phyloP scores from a whole-genome alignment of 768 basidiomycete genomes.

The Termitomyces sp. region DNA sequence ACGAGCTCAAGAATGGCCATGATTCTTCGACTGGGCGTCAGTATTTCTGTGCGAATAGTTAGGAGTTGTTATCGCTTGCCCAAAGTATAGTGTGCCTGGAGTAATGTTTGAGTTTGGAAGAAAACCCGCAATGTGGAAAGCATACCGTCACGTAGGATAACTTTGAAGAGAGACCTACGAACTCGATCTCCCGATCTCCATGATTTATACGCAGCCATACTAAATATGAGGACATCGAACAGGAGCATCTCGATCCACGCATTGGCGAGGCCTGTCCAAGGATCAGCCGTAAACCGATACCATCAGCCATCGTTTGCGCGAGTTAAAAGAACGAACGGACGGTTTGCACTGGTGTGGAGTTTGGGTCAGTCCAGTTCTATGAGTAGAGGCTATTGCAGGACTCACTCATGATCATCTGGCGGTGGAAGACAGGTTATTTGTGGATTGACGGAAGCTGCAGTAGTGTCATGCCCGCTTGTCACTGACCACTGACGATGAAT shows the following conservation, averaged over 20 bases:
- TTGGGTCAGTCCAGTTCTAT: background rate
- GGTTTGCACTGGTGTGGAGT: background rate
- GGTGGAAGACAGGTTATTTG: background rate
- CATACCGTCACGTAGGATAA: background rate
- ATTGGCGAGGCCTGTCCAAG: conserved; percentile 22
- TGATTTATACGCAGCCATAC: conserved; percentile 34
- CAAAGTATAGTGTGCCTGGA: background rate
- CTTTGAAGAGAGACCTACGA: background rate
- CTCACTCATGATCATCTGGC: background rate
- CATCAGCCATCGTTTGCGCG: background rate
- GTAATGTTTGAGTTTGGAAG: background rate
- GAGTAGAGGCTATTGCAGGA: background rate
- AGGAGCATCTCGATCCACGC: conserved; percentile 35
- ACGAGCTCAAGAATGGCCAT: background rate
- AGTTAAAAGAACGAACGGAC: background rate
- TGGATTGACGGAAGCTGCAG: background rate
- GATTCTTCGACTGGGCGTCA: background rate
- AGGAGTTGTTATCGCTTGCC: background rate
- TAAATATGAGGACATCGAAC: conserved; percentile 36
- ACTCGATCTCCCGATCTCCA: conserved; percentile 10
- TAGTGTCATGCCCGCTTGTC: background rate
- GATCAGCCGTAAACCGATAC: background rate
- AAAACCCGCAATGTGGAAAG: background rate
- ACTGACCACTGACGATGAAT: background rate
- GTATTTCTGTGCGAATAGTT: background rate